phyloP scores from a whole-genome alignment of 2,329 filamentous ascomycete genomes.

The Ophiostoma tasmaniense region DNA sequence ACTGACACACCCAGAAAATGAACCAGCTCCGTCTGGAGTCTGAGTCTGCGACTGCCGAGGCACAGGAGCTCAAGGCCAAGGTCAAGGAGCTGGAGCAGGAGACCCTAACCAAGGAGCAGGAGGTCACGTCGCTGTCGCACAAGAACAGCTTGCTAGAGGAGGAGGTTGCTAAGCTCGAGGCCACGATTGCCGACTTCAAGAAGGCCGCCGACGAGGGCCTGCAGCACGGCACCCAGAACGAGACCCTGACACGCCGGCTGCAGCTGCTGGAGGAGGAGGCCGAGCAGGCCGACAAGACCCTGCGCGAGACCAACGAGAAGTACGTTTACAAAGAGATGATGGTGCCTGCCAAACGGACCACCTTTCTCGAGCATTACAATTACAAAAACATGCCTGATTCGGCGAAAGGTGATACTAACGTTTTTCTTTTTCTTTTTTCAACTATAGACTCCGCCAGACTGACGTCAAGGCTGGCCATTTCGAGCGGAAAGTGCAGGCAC shows the following conservation, averaged over 20 bases:
- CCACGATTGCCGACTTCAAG: slow-evolving; percentile 77
- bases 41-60: slow-evolving; percentile 72
- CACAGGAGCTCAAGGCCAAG: slow-evolving; percentile 78
- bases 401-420: slow-evolving; percentile 16
- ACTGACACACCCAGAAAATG: slow-evolving; percentile 64
- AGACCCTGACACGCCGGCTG: slow-evolving; percentile 82
- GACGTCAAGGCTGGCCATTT: slow-evolving; percentile 99
- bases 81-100: slow-evolving; percentile 91
- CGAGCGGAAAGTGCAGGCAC: slow-evolving; percentile 97
- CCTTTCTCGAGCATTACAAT: slow-evolving; percentile 15
- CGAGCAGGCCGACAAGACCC: slow-evolving; percentile 89
- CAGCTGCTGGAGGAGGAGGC: slow-evolving; percentile 97
- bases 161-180: slow-evolving; percentile 90
- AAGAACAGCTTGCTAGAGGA: slow-evolving; percentile 85
- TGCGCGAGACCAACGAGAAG: slow-evolving; percentile 98
- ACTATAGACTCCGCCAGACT: slow-evolving; percentile 82
- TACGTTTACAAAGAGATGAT: slow-evolving; percentile 41
- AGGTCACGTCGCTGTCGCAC: slow-evolving; percentile 92
- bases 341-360: background rate
- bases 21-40: slow-evolving; percentile 87
- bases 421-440: slow-evolving; percentile 16
- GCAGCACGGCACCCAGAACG: slow-evolving; percentile 80
- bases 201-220: slow-evolving; percentile 72
- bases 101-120: slow-evolving; percentile 93
- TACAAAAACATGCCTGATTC: slow-evolving; percentile 14